Base-by-base conservation (phyloP, 768 basidiomycete genomes). In the Terana coerulea region DNA sequence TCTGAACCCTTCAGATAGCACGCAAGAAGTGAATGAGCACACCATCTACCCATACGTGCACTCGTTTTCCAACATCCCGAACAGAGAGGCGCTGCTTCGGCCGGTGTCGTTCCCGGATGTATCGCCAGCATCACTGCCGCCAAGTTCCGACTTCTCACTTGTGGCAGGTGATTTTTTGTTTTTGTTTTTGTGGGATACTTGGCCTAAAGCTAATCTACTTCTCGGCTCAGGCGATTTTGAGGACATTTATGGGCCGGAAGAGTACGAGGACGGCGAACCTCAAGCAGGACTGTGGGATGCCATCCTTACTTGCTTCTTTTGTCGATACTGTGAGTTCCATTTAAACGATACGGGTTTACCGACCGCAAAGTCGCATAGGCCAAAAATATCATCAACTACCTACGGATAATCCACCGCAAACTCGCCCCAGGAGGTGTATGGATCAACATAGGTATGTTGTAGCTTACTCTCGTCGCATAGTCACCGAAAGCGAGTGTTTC, bases 271-370 rank as follows among this genome's bases (percentile, higher is more conserved):
- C 26, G 72, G 76, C 26, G 84, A 86, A 54, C 81, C 85, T 3
- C 89, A 92, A 45, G 71, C 78, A 2, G 91, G 87, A 11, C 67
- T 80, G 58, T 98, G 92, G 92, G 84, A 95, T 57, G 89, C 88
- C 0, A 78, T 98, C 6, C 67, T 97, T 57, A 98, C 94, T 1
- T 98, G 93, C 64, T 98, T 98, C 77, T 98, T 98, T n/a, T 74
- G 86, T 98, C 44, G 95, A 99, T 63, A 97, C 94, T 3, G 93
- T 92, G 59, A 55, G 78, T 61, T 1, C 6, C 28, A 28, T 48
- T 14, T 7, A 49, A 15, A 9, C 34, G 21, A 17, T 37, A 19
- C 14, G 29, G n/a, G 47, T 35, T 37, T 31, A 34, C 41, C 47
- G 24, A 49, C 44, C 17, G 17, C 22, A 30, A 1, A 21, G 19